Conservation (phyloP, 1,139 yeast species). For the Suhomyces anneliseae region DNA sequence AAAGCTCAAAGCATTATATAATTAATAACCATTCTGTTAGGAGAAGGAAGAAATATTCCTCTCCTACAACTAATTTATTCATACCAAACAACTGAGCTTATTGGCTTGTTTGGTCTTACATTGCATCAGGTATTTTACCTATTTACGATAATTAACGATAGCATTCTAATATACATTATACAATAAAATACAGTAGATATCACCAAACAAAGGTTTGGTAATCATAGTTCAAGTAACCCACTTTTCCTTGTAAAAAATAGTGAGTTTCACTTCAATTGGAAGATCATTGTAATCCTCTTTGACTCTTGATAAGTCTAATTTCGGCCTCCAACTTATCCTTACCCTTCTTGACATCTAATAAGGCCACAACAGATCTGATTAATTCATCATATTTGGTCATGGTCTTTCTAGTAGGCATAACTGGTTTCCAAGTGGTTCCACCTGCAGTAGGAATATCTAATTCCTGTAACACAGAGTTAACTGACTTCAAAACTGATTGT, state of each 20-base stretch:
- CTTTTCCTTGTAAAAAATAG: too few species aligned
- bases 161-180: conserved; percentile 4
- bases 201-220: too few species aligned
- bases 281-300: conserved; percentile 34
- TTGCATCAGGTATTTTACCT: neutral
- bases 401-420: conserved; percentile 84
- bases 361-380: conserved; percentile 66
- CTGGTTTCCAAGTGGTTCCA: conserved; percentile 63
- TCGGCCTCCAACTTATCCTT: conserved; percentile 87
- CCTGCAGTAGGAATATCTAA: conserved; percentile 68
- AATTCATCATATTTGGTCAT: conserved; percentile 78
- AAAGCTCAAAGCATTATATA: neutral
- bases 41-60: too few species aligned
- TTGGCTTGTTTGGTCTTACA: too few species aligned
- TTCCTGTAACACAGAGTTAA: conserved; percentile 72
- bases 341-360: conserved; percentile 83
- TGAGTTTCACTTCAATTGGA: too few species aligned
- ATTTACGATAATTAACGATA: conserved; percentile 1
- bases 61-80: too few species aligned
- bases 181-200: neutral
- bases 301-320: conserved; percentile 57
- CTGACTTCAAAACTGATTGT: conserved; percentile 71
- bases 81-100: too few species aligned
- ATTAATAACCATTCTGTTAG: neutral
- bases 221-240: too few species aligned